Evolutionary conservation across 2,329 filamentous ascomycete species (phyloP).

Genomic region (Sclerotinia trifoliorum): DNA sequence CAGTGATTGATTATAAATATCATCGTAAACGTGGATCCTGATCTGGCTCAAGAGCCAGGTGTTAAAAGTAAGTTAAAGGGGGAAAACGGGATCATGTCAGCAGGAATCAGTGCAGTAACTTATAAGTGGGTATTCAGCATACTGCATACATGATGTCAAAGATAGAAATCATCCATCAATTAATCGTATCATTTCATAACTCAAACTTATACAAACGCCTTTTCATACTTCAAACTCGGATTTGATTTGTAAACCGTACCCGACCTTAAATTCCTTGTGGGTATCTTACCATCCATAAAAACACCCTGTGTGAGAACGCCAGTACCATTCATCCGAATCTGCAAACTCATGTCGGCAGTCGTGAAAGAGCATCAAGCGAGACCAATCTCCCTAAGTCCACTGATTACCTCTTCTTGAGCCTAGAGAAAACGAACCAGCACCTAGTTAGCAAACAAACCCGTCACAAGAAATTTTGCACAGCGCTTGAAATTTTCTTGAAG

Average conservation of each 20-base stretch:
- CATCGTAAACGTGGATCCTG: background rate
- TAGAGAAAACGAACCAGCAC: conserved; percentile 18
- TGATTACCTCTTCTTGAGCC: conserved; percentile 21
- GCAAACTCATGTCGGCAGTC: background rate
- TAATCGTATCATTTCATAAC: background rate
- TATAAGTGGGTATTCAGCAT: no score
- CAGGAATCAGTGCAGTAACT: background rate
- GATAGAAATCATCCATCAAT: background rate
- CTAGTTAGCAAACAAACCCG: conserved; percentile 21
- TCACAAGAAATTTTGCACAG: conserved; percentile 14
- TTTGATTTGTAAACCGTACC: background rate
- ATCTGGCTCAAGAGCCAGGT: background rate
- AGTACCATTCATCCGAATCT: background rate
- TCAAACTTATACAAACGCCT: background rate
- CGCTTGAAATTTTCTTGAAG: conserved; percentile 10
- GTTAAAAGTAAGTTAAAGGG: background rate
- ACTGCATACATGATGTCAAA: background rate
- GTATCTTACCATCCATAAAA: conserved; percentile 8
- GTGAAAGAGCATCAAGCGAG: conserved; percentile 6
- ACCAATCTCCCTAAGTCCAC: conserved; percentile 19
- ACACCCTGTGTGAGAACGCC: background rate
- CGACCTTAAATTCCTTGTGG: background rate
- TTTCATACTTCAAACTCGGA: background rate
- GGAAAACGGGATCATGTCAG: background rate
- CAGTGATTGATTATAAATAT: background rate